Evolutionary conservation across 257 asterid genomes (phyloP), one percentile per base, ranked within the genome.

Genomic region (Petrea volubilis): DNA sequence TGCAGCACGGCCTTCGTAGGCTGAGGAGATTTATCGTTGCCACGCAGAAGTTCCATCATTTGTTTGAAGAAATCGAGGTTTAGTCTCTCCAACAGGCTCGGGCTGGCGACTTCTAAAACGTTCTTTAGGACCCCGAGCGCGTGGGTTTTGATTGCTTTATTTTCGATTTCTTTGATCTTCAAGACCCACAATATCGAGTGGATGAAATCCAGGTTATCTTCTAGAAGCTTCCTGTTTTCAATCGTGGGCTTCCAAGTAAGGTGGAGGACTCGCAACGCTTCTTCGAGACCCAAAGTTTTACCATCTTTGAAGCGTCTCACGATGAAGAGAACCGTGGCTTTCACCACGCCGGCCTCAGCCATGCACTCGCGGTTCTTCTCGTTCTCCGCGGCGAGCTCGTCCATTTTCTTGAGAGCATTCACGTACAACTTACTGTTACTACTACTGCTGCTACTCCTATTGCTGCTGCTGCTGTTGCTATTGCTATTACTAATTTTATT

Each of bases 321-420:
- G 3, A 90, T 40, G 34, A 82, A 82, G 1, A 6, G 28, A 49
- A 90, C 63, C 85, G 90, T 74, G 0, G 91, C 81, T 40, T 77
- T 87, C 0, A 77, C 74, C 3, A 77, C 83, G 0, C 95, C 99
- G 4, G 80, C 79, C 70, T 88, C 99, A 8, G 74, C 84, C 87
- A 95, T 80, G 77, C 81, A 70, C 62, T 76, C 78, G 40, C 49
- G 79, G 57, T 90, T 88, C 74, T 49, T 72, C 14, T 87, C 93
- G 3, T 76, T 74, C 44, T 90, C 96, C 7, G 20, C 46, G 0
- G 82, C 85, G 21, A 91, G 79, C 36, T 82, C 89, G 7, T 71
- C 78, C 75, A 95, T 1, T 64, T 80, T 92, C 60, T 55, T 81
- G 38, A 95, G 51, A 6, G 90, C 81, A 15, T 51, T 66, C 1